Evolutionary conservation across 345 rosid genomes (phyloP), one percentile per base, ranked within the genome.

Genomic region (Ceriops tagal): DNA sequence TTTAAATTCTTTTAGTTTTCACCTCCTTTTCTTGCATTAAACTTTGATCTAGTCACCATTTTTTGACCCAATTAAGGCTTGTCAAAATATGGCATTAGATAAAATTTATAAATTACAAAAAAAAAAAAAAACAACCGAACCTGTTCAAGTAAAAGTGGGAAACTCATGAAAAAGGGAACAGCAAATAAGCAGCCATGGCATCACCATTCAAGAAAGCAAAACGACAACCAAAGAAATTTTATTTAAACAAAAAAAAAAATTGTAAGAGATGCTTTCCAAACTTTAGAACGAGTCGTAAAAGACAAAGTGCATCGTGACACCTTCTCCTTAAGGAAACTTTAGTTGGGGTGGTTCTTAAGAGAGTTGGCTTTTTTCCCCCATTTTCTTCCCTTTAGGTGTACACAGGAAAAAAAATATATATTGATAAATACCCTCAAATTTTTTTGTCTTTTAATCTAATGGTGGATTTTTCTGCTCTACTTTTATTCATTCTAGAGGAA

Each of bases 241-340:
- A 65, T 1, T 15, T 10, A 58, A 28, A 43, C 26, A 24, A 75
- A 58, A 65, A 26, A 26, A 66, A 66, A 27, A 51, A 24, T 18
- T 49, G 52, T 8, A 7, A 61, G 27, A 56, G 75, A 75, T 68
- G 77, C 69, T 73, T 69, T 65, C 31, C 59, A 37, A 66, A 69
- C 77, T 69, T 72, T 75, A 57, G 68, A 63, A 61, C 22, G 39
- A 18, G 24, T 1, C 8, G 20, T 70, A 43, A 37, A 19, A 72
- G 66, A 35, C 61, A 51, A 73, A 61, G 64, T 64, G 61, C 46
- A n/a, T 57, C 64, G 52, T 8, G 27, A 69, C 63, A 65, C 65
- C 76, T 64, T 53, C 21, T 70, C 78, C n/a, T 63, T 35, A 49
- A 65, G 75, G 75, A 47, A 72, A 60, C 58, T 43, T 35, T 3